Percentiles rank a stretch among this genome's conserved stretches.
Evolutionary conservation across 1,284 basidiomycete species (phyloP).

Genomic region (Schizopora paradoxa): DNA sequence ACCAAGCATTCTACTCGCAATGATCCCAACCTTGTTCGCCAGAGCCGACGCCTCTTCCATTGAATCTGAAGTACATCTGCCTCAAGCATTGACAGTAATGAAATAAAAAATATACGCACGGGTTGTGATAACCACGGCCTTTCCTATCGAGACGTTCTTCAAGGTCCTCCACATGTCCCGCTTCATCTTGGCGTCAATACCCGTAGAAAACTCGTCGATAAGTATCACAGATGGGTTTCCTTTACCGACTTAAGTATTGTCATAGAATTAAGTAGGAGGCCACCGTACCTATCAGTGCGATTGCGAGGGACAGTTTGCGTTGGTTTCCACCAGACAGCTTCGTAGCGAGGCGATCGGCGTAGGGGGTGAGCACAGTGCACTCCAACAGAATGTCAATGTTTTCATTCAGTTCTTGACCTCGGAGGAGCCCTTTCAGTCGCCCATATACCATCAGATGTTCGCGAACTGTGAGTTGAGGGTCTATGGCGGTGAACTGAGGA

Average conservation of each 20-base stretch:
- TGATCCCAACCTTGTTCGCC: conserved; percentile 66
- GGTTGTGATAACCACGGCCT: conserved; percentile 65
- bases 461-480: conserved; percentile 68
- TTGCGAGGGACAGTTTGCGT: conserved; percentile 72
- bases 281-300: conserved; percentile 66
- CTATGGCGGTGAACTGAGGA: conserved; percentile 81
- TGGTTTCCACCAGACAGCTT: conserved; percentile 78
- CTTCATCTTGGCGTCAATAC: conserved; percentile 80
- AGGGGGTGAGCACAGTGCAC: conserved; percentile 54
- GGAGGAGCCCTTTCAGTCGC: conserved; percentile 58
- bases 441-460: conserved; percentile 71
- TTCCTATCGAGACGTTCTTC: conserved; percentile 55
- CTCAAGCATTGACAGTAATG: background rate
- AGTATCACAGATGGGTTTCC: conserved; percentile 74
- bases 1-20: conserved; percentile 66
- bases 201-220: conserved; percentile 81
- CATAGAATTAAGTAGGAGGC: background rate
- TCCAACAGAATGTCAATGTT: conserved; percentile 57
- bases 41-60: conserved; percentile 83
- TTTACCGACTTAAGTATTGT: conserved; percentile 20
- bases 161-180: conserved; percentile 78
- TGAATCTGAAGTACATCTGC: conserved; percentile 48
- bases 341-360: conserved; percentile 66
- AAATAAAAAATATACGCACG: conserved; percentile 38
- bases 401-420: conserved; percentile 40